Conservation (phyloP, 768 basidiomycete genomes). For the Pluteus cervinus region DNA sequence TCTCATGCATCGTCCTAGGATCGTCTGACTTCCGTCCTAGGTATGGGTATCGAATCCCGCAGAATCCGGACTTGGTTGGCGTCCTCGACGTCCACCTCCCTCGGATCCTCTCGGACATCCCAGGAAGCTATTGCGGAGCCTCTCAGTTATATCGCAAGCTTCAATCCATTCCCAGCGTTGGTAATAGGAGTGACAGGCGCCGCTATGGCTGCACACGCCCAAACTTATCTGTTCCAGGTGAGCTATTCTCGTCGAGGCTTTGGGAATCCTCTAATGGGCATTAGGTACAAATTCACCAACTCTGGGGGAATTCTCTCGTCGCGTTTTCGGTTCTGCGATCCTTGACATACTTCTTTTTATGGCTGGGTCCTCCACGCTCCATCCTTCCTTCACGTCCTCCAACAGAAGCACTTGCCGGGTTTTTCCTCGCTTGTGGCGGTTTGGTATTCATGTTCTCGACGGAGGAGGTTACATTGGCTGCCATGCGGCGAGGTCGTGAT, state of each 20-base stretch:
- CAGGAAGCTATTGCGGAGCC: conserved; percentile 57
- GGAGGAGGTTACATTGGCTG: conserved; percentile 84
- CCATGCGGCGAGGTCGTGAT: conserved; percentile 87
- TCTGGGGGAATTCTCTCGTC: conserved; percentile 88
- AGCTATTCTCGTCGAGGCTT: conserved; percentile 4
- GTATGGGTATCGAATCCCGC: conserved; percentile 84
- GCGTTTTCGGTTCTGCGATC: conserved; percentile 76
- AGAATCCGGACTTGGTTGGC: conserved; percentile 70
- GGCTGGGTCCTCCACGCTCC: conserved; percentile 78
- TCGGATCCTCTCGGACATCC: conserved; percentile 17
- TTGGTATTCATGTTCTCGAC: conserved; percentile 85
- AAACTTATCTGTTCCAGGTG: conserved; percentile 86
- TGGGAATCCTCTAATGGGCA: conserved; percentile 3
- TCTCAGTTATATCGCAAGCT: conserved; percentile 66
- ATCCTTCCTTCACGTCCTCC: conserved; percentile 90
- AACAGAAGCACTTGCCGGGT: conserved; percentile 84
- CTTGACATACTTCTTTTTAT: conserved; percentile 92
- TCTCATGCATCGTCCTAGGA: not conserved
- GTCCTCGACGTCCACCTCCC: conserved; percentile 37
- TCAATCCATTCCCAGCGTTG: conserved; percentile 90
- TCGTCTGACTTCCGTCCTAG: conserved; percentile 8
- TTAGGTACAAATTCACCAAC: conserved; percentile 79
- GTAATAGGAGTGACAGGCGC: conserved; percentile 91
- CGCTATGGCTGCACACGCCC: conserved; percentile 90
- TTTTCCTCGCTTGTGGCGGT: conserved; percentile 86